A percentile compares a stretch with the other conserved stretches of the same genome.
phyloP scores from a whole-genome alignment of 208 protist genomes.

The Leishmania tarentolae region DNA sequence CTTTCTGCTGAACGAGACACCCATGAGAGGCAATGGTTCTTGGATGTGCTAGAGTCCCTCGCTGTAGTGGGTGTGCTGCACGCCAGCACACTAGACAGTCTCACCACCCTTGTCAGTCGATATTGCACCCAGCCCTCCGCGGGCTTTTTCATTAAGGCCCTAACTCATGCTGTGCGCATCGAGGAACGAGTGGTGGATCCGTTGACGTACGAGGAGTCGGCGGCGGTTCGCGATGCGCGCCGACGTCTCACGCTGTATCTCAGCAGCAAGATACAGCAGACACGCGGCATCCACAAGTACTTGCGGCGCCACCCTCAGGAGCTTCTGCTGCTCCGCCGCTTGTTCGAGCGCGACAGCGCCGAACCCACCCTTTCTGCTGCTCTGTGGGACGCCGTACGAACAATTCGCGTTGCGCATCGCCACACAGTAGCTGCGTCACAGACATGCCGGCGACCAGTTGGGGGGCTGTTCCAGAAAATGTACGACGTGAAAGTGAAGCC shows the following conservation, averaged over 20 bases:
- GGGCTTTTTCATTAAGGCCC: conserved; percentile 49
- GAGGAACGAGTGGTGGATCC: conserved; percentile 32
- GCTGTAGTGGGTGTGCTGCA: conserved; percentile 30
- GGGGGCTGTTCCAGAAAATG: conserved; percentile 48
- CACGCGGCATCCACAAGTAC: conserved; percentile 3
- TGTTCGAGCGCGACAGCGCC: conserved; percentile 63
- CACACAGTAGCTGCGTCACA: conserved; percentile 26
- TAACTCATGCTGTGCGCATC: conserved; percentile 40
- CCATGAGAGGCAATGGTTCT: conserved; percentile 13
- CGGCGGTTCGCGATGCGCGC: conserved; percentile 23
- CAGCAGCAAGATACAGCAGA: conserved; percentile 17
- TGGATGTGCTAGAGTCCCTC: conserved; percentile 29
- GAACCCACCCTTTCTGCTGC: conserved; percentile 36
- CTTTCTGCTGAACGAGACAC: background rate
- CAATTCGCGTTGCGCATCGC: conserved; percentile 54
- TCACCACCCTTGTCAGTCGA: conserved; percentile 10
- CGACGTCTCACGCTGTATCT: conserved; percentile 22
- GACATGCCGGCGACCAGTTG: conserved; percentile 12
- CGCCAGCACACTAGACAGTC: conserved; percentile 19
- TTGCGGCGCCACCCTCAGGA: conserved; percentile 46
- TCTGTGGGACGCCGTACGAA: conserved; percentile 76
- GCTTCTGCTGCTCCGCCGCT: conserved; percentile 53
- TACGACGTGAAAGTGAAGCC: conserved; percentile 68
- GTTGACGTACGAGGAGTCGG: conserved; percentile 26
- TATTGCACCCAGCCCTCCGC: conserved; percentile 5